Evolutionary conservation across 2,329 filamentous ascomycete species (phyloP).

Genomic region (Amylocarpus encephaloides): DNA sequence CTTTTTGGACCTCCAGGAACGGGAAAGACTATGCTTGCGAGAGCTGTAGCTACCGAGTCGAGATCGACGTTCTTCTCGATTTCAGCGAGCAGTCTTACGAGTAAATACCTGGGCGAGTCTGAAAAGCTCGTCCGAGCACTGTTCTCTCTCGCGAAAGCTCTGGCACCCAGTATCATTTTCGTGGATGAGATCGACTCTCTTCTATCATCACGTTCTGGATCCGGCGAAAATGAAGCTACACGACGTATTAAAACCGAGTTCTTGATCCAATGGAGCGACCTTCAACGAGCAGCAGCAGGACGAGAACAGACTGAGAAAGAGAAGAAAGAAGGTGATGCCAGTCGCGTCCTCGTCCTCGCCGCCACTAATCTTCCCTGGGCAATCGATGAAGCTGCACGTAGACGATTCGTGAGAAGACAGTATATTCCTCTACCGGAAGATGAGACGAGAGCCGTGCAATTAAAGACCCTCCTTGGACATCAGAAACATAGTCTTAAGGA

Average conservation of each 20-base stretch:
- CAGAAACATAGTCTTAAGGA: constrained; percentile 66
- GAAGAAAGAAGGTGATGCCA: constrained; percentile 71
- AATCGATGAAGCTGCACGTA: constrained; percentile 88
- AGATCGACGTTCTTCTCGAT: constrained; percentile 96
- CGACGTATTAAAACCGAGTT: constrained; percentile 96
- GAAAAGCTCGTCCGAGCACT: constrained; percentile 93
- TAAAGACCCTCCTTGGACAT: constrained; percentile 72
- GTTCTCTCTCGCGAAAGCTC: constrained; percentile 78
- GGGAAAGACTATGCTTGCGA: constrained; percentile 95
- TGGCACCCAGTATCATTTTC: constrained; percentile 95
- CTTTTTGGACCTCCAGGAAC: constrained; percentile 97
- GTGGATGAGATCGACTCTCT: constrained; percentile 97
- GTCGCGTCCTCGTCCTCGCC: constrained; percentile 83
- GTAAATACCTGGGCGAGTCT: constrained; percentile 92
- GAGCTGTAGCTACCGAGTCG: constrained; percentile 90
- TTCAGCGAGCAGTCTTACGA: constrained; percentile 86
- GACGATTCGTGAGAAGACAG: constrained; percentile 85
- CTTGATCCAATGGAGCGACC: constrained; percentile 91
- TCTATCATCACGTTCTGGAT: constrained; percentile 74
- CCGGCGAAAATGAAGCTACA: constrained; percentile 86
- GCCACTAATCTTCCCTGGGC: constrained; percentile 97
- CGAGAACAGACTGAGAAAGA: constrained; percentile 62
- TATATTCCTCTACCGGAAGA: constrained; percentile 93
- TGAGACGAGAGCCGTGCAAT: constrained; percentile 70
- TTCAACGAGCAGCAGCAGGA: constrained; percentile 86